phyloP scores from a whole-genome alignment of 192 early-diverging fungal genomes.

The Coemansia sp. region DNA sequence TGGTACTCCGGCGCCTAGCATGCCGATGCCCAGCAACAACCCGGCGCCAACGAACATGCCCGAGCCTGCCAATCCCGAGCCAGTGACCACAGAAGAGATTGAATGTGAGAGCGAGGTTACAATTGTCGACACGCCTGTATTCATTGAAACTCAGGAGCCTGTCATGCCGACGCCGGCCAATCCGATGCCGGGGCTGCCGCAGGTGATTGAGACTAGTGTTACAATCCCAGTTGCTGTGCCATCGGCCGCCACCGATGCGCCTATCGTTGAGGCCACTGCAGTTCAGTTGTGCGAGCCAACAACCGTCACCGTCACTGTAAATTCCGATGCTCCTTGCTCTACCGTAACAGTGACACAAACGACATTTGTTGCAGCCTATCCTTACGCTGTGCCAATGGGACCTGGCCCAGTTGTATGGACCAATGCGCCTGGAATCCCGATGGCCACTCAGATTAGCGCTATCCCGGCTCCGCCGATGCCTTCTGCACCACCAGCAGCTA shows the following conservation, averaged over 20 bases:
- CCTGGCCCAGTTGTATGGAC: slow-evolving; percentile 49
- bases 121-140: neutral
- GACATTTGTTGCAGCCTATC: slow-evolving; percentile 11
- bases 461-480: slow-evolving; percentile 1
- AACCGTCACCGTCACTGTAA: slow-evolving; percentile 15
- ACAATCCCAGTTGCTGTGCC: neutral
- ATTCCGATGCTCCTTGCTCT: slow-evolving; percentile 4
- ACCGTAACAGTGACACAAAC: slow-evolving; percentile 24
- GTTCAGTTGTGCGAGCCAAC: neutral
- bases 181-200: neutral
- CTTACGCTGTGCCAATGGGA: slow-evolving; percentile 12
- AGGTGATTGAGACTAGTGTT: neutral
- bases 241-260: neutral
- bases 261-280: slow-evolving; percentile 8
- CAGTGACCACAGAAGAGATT: neutral
- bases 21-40: neutral
- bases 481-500: slow-evolving; percentile 3
- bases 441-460: neutral
- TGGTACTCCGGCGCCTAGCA: neutral
- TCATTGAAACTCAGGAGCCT: neutral
- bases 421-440: slow-evolving; percentile 1
- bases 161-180: neutral
- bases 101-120: neutral
- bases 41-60: neutral
- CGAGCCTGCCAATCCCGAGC: neutral